phyloP scores from a whole-genome alignment of 2,329 filamentous ascomycete species.

The Penicillium sp. region DNA sequence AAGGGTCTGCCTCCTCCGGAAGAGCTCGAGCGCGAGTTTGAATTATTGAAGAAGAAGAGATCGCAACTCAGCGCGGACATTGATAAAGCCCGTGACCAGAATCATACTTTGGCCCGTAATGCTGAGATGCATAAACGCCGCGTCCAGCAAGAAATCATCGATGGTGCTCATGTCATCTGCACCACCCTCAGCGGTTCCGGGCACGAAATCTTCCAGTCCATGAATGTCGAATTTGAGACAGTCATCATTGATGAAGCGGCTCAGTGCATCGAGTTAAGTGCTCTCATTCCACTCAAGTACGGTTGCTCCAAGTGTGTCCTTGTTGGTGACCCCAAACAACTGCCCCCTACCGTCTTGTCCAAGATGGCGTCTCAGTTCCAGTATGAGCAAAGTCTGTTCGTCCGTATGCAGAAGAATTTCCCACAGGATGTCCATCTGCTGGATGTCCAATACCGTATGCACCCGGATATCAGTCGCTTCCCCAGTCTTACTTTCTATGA shows the following conservation, averaged over 20 bases:
- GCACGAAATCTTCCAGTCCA: slow-evolving; percentile 92
- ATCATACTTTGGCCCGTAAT: slow-evolving; percentile 76
- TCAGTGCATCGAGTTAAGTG: slow-evolving; percentile 95
- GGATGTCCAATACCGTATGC: slow-evolving; percentile 99
- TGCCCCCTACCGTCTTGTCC: slow-evolving; percentile 93
- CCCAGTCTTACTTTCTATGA: slow-evolving; percentile 93
- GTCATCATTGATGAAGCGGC: slow-evolving; percentile 98
- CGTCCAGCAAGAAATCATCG: slow-evolving; percentile 86
- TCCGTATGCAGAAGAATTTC: slow-evolving; percentile 93
- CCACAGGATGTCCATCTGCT: slow-evolving; percentile 85
- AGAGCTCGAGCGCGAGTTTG: slow-evolving; percentile 70
- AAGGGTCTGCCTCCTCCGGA: slow-evolving; percentile 45
- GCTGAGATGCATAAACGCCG: slow-evolving; percentile 79
- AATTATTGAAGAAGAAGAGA: slow-evolving; percentile 73
- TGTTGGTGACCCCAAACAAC: slow-evolving; percentile 94
- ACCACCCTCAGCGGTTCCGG: slow-evolving; percentile 92
- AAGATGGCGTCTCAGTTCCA: slow-evolving; percentile 88
- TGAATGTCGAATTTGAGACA: slow-evolving; percentile 96
- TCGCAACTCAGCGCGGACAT: slow-evolving; percentile 75
- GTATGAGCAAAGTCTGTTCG: slow-evolving; percentile 97
- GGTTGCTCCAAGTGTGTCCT: slow-evolving; percentile 95
- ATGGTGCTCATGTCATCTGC: slow-evolving; percentile 88
- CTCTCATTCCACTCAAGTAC: slow-evolving; percentile 94
- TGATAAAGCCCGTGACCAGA: slow-evolving; percentile 80
- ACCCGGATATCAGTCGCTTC: slow-evolving; percentile 90